phyloP scores from a whole-genome alignment of 768 basidiomycete genomes.

The Leccinum boreale region DNA sequence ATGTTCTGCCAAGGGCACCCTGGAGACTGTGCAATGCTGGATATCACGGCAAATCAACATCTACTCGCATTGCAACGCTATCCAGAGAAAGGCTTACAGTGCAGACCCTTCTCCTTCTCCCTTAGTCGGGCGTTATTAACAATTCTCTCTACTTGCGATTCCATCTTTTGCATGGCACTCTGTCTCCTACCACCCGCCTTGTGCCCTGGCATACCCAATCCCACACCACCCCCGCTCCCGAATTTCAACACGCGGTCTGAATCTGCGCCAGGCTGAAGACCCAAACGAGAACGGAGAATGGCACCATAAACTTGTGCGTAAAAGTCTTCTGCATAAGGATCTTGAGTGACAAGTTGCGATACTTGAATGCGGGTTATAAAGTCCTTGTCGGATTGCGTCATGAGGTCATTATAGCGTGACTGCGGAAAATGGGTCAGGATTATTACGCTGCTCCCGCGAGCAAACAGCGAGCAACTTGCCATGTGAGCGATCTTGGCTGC shows the following conservation, averaged over 20 bases:
- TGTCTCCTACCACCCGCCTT: conserved; percentile 68
- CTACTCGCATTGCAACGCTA: neutral
- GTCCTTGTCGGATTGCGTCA: conserved; percentile 98
- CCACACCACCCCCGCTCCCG: conserved; percentile 83
- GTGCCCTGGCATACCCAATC: conserved; percentile 45
- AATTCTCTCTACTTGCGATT: conserved; percentile 92
- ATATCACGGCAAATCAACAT: conserved; percentile 8
- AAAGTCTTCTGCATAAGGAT: conserved; percentile 97
- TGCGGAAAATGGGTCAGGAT: conserved; percentile 25
- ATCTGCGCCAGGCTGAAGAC: conserved; percentile 59
- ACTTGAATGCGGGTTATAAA: conserved; percentile 99
- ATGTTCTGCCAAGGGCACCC: conserved; percentile 93
- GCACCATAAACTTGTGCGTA: conserved; percentile 96
- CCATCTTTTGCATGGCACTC: conserved; percentile 90
- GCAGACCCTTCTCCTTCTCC: conserved; percentile 79
- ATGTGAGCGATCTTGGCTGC: conserved; percentile 87
- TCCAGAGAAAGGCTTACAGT: conserved; percentile 37
- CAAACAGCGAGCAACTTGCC: conserved; percentile 41
- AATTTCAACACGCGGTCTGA: conserved; percentile 79
- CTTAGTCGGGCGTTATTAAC: conserved; percentile 86
- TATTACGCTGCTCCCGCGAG: neutral
- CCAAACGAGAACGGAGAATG: conserved; percentile 74
- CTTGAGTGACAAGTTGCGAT: conserved; percentile 94
- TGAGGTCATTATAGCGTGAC: conserved; percentile 91
- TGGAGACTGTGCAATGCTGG: conserved; percentile 74